These are phyloP conservation scores for Neofusicoccum umdonicola DNA, from an alignment of 2,329 filamentous ascomycete genomes.

Conservation along the genomic window DNA sequence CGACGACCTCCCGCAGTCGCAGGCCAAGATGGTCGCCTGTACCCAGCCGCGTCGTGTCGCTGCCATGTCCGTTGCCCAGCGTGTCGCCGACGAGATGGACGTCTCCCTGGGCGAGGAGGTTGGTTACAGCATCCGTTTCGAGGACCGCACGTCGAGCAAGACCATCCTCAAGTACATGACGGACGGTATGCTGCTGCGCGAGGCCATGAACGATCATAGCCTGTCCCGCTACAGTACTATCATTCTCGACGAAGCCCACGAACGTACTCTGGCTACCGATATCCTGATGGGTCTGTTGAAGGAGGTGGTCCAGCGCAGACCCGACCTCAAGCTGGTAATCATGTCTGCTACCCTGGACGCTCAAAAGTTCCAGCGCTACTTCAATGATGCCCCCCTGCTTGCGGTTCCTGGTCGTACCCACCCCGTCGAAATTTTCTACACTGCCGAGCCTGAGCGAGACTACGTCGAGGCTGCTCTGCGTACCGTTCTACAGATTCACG, in stretches of 20 bases:
- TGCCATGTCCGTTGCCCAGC: slow-evolving; percentile 95
- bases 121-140: slow-evolving; percentile 96
- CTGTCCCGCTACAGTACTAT: slow-evolving; percentile 90
- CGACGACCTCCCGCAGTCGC: slow-evolving; percentile 87
- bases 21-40: slow-evolving; percentile 89
- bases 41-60: slow-evolving; percentile 97
- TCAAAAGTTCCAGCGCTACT: slow-evolving; percentile 97
- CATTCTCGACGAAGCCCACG: slow-evolving; percentile 97
- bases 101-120: slow-evolving; percentile 89
- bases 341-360: slow-evolving; percentile 96
- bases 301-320: slow-evolving; percentile 80
- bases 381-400: slow-evolving; percentile 88
- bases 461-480: slow-evolving; percentile 94
- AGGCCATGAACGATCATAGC: slow-evolving; percentile 89
- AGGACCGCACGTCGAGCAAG: slow-evolving; percentile 82
- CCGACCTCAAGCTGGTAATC: slow-evolving; percentile 91
- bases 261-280: slow-evolving; percentile 93
- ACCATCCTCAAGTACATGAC: slow-evolving; percentile 99
- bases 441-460: slow-evolving; percentile 89
- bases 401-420: slow-evolving; percentile 93
- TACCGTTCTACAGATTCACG: slow-evolving; percentile 95
- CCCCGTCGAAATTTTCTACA: slow-evolving; percentile 98
- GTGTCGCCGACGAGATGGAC: slow-evolving; percentile 93
- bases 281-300: slow-evolving; percentile 92
- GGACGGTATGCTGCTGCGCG: slow-evolving; percentile 94